Conservation (phyloP, 1,284 basidiomycete genomes). For the Trichosporon coremiiforme region DNA sequence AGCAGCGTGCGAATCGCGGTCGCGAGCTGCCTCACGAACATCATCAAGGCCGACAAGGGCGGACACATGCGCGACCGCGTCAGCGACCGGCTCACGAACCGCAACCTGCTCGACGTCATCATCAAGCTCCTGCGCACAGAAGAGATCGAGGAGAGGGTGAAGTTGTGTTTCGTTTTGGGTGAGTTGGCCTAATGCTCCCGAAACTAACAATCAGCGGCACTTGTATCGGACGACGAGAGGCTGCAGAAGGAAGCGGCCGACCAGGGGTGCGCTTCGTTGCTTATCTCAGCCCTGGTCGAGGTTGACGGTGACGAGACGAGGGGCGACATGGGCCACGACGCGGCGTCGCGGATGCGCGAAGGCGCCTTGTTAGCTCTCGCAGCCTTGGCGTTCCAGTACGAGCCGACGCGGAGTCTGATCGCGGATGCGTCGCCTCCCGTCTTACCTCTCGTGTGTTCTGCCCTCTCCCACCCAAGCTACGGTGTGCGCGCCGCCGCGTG, state of each 20-base stretch:
- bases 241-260: slow-evolving; percentile 60
- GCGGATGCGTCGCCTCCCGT: slow-evolving; percentile 60
- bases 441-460: slow-evolving; percentile 64
- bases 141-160: slow-evolving; percentile 44
- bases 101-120: slow-evolving; percentile 39
- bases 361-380: slow-evolving; percentile 71
- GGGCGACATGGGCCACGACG: slow-evolving; percentile 53
- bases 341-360: slow-evolving; percentile 54
- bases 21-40: slow-evolving; percentile 48
- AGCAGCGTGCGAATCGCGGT: slow-evolving; percentile 49
- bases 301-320: slow-evolving; percentile 65
- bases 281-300: slow-evolving; percentile 36
- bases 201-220: slow-evolving; percentile 60
- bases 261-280: slow-evolving; percentile 37
- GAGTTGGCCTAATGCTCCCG: slow-evolving; percentile 5
- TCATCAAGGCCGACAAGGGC: slow-evolving; percentile 47
- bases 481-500: slow-evolving; percentile 81
- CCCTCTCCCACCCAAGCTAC: slow-evolving; percentile 65
- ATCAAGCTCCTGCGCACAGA: slow-evolving; percentile 43
- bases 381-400: slow-evolving; percentile 68
- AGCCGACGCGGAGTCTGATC: slow-evolving; percentile 68
- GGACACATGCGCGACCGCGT: slow-evolving; percentile 29
- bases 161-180: slow-evolving; percentile 72
- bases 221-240: slow-evolving; percentile 69
- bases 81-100: slow-evolving; percentile 26